phyloP scores from a whole-genome alignment of 2,329 filamentous ascomycete genomes.

The Claviceps arundinis region DNA sequence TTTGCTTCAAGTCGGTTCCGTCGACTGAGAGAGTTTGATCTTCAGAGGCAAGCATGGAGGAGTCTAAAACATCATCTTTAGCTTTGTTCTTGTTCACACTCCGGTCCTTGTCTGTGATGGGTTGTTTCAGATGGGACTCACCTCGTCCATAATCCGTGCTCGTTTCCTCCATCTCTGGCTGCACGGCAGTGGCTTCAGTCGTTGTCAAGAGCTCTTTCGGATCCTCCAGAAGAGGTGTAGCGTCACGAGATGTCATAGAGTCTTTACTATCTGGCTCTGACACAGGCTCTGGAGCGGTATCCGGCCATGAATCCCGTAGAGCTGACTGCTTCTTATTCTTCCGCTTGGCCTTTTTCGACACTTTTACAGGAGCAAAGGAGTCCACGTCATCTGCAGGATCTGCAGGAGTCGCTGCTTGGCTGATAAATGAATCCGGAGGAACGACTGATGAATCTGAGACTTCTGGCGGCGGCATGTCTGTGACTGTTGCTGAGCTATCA shows the following conservation, averaged over 20 bases:
- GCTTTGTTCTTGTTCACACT: constrained; percentile 22
- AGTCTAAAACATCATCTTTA: constrained; percentile 19
- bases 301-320: constrained; percentile 7
- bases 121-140: constrained; percentile 16
- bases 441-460: background rate
- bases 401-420: background rate
- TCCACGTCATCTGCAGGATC: constrained; percentile 4
- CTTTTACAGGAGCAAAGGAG: constrained; percentile 11
- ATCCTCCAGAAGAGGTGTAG: background rate
- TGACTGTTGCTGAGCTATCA: background rate
- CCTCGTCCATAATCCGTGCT: constrained; percentile 17
- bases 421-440: background rate
- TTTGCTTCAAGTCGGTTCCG: background rate
- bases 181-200: background rate
- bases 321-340: constrained; percentile 19
- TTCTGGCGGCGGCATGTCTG: background rate
- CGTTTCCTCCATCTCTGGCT: constrained; percentile 9
- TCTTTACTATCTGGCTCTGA: background rate
- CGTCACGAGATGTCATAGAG: background rate
- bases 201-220: constrained; percentile 9
- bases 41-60: constrained; percentile 13
- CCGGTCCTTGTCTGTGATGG: constrained; percentile 20
- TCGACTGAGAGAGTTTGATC: background rate
- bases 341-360: constrained; percentile 23
- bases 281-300: background rate